Base-by-base conservation (phyloP, 139 green algal genomes). In the Chlamydomonas incerta region DNA sequence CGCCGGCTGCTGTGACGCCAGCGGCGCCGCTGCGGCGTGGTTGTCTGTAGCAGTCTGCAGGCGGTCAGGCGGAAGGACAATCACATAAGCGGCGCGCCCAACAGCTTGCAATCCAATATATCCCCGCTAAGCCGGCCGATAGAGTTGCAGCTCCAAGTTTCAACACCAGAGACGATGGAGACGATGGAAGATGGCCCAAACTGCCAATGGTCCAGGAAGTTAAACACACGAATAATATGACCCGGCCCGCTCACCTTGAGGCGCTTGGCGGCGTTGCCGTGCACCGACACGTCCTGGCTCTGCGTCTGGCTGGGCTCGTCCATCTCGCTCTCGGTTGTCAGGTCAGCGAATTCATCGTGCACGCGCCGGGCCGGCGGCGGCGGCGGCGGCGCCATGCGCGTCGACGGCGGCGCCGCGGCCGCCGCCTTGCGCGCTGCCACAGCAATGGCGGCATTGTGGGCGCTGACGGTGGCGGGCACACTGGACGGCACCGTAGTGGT, bases 201-300 rank as follows among this genome's bases (percentile, higher is more conserved):
- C n/a, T n/a, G n/a, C n/a, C n/a, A n/a, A n/a, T n/a, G n/a, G n/a
- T n/a, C n/a, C n/a, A n/a, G n/a, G n/a, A n/a, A n/a, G n/a, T n/a
- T n/a, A n/a, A n/a, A n/a, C n/a, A n/a, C n/a, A n/a, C n/a, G n/a
- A n/a, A n/a, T n/a, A n/a, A n/a, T n/a, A n/a, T n/a, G n/a, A n/a
- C n/a, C n/a, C n/a, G n/a, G n/a, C n/a, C n/a, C n/a, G 26, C 75
- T 28, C 1, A 83, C 77, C 77, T 83, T 83, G 29, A 65, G n/a
- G 9, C 62, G 77, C 63, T 83, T 83, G 41, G 18, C 18, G 10
- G 41, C 29, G 37, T 83, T 29, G 15, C 63, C 63, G 5, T 50
- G 65, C 33, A 83, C 77, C 0, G 77, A 74, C 8, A 74, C 63
- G 63, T 74, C 77, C 47, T 83, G 77, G 65, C 77, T 83, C 77